Evolutionary conservation across 345 rosid species (phyloP).

Genomic region (Salix arbutifolia): DNA sequence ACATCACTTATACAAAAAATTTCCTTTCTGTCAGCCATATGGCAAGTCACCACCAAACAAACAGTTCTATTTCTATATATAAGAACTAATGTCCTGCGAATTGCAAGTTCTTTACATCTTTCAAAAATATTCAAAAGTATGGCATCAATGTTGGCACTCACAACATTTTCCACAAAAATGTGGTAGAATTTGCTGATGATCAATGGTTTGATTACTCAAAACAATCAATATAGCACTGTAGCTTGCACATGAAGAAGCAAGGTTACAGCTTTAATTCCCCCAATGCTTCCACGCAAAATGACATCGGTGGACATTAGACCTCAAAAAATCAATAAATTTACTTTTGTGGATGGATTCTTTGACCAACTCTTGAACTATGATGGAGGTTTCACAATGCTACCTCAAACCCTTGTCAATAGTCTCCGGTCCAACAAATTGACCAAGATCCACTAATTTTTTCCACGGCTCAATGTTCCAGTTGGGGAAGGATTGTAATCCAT

Average conservation of each 20-base stretch:
- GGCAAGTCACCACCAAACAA: background rate
- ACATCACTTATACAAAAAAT: too few species aligned
- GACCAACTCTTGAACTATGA: slow-evolving; percentile 5
- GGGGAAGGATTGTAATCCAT: slow-evolving; percentile 33
- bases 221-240: background rate
- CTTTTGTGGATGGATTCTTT: background rate
- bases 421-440: slow-evolving; percentile 22
- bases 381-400: slow-evolving; percentile 14
- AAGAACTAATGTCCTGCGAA: background rate
- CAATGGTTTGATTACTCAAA: background rate
- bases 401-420: slow-evolving; percentile 17
- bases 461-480: slow-evolving; percentile 28
- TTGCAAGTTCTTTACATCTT: background rate
- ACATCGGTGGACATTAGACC: background rate
- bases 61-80: background rate
- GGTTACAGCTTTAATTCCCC: background rate
- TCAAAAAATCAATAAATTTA: background rate
- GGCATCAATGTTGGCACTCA: background rate
- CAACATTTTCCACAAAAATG: background rate
- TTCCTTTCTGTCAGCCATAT: background rate
- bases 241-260: background rate
- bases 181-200: background rate
- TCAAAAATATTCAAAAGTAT: background rate
- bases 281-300: background rate
- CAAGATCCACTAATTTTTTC: slow-evolving; percentile 23